Base-by-base conservation (phyloP, 2,329 filamentous ascomycete genomes). In the Sporothrix mexicana region DNA sequence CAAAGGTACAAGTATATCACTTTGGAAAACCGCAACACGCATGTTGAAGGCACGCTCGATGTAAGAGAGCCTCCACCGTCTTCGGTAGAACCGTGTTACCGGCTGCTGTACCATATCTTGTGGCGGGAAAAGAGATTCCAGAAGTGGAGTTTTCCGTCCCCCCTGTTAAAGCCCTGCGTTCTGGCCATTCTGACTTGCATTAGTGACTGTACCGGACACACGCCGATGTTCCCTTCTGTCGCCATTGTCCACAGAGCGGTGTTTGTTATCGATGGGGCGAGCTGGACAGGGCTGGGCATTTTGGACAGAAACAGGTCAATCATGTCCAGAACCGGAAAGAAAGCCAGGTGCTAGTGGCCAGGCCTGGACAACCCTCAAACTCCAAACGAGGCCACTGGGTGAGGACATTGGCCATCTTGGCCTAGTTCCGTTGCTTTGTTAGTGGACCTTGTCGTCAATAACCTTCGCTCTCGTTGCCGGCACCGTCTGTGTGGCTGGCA, bases 101-200 rank as follows among this genome's bases (percentile, higher is more conserved):
- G n/a, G 59, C 59, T 45, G 59, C 43, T 64, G 1, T 45, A 30
- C 30, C 23, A 12, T n/a, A 45, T n/a, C 41, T 13, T 36, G n/a
- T 64, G n/a, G 23, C 55, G 23, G 55, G 36, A 41, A 64, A 64
- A 64, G 36, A 62, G 36, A 62, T 8, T 64, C n/a, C 36, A 20
- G 36, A 45, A 36, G 4, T 36, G 30, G 30, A 36, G 30, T 36
- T 36, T 30, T 36, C 30, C 30, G 30, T 55, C n/a, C 23, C 23
- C 45, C 47, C 25, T 47, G 23, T 55, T 13, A 6, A 8, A 23
- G 47, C 49, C 45, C 15, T 67, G 30, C 47, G 25, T 41, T 53
- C 47, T 69, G 66, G 25, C 25, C 49, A 20, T 41, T 69, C 66
- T 69, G 49, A 53, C 47, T 41, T 69, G 66, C 66, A 69, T 55